Percentiles rank a stretch among this genome's conserved stretches.
Evolutionary conservation across 2,329 filamentous ascomycete genomes (phyloP).

Genomic region (Leptographium galeiforme): DNA sequence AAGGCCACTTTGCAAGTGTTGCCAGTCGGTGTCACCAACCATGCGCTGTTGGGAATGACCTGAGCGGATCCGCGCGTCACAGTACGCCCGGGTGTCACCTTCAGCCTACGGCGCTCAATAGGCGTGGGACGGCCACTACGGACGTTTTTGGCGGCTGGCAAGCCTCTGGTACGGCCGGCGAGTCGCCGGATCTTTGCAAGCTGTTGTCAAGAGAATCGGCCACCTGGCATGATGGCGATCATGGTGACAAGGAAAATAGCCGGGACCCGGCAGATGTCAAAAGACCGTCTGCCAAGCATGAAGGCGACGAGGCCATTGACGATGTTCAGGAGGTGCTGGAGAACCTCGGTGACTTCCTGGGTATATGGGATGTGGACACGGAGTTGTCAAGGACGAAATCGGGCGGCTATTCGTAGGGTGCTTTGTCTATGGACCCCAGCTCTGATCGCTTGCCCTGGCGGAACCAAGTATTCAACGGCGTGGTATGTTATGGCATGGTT

Average conservation of each 20-base stretch:
- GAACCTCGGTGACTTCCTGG: slow-evolving; percentile 31
- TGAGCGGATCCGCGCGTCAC: background rate
- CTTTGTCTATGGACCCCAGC: background rate
- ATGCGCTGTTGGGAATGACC: too few species aligned
- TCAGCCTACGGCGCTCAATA: background rate
- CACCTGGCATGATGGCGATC: background rate
- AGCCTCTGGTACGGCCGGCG: background rate
- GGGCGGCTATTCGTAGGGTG: background rate
- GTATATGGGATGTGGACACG: slow-evolving; percentile 22
- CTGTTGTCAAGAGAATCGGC: background rate
- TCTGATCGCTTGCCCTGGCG: too few species aligned
- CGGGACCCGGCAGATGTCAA: background rate
- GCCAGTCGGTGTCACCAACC: background rate
- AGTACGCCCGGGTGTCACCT: background rate
- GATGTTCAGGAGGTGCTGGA: slow-evolving; percentile 32
- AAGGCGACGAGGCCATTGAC: slow-evolving; percentile 16
- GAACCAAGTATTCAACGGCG: too few species aligned
- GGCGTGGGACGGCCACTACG: too few species aligned
- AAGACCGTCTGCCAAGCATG: background rate
- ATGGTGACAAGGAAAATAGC: background rate
- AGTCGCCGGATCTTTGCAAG: background rate
- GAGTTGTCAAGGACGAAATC: slow-evolving; percentile 21
- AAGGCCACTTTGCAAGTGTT: slow-evolving; percentile 11
- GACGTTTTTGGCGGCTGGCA: background rate
- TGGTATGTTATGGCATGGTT: too few species aligned